Evolutionary conservation across 257 asterid genomes (phyloP), one percentile per base, ranked within the genome.

Genomic region (Solanum infundibuliforme): DNA sequence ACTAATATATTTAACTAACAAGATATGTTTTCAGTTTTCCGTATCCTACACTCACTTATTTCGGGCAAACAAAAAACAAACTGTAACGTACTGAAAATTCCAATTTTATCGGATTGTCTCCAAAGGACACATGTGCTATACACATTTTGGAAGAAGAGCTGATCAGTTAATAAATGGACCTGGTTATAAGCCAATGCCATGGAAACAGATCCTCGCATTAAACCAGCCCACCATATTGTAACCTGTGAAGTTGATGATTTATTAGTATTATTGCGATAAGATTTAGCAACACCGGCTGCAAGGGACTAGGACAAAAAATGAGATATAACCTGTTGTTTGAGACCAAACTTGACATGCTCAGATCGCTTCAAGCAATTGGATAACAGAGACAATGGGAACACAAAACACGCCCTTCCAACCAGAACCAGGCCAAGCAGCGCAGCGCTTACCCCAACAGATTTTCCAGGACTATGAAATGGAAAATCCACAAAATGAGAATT

Each of bases 171-270:
- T 6, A 2, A 39, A 71, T n/a, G 20, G 81, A 94, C 98, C 96
- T 96, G 98, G 90, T 93, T 94, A 90, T 96, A 95, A 88, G 95
- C 95, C 86, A 95, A 86, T 11, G 98, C 98, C 95, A 95, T 91
- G 18, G 98, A 95, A 27, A 95, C 98, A 20, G 98, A 95, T 12
- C 98, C 98, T 79, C 98, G 92, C 94, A 93, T 94, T 43, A 95
- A 91, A 88, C 98, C 98, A 90, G 98, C 93, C 98, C 98, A 95
- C 95, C 96, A 95, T 87, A 95, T 90, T 62, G 92, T 91, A 58
- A 92, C 90, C 98, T 95, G 92, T 84, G 46, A 48, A 82, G 65
- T 41, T 38, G 46, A 77, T 6, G 21, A 74, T 8, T 4, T 34
- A 73, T 76, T 39, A n/a, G n/a, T n/a, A 39, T 25, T 25, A 7